A percentile compares a stretch with the other conserved stretches of the same genome.
These are phyloP conservation scores for Tuber melanosporum DNA, from an alignment of 495 filamentous ascomycete species.

Conservation along the genomic window DNA sequence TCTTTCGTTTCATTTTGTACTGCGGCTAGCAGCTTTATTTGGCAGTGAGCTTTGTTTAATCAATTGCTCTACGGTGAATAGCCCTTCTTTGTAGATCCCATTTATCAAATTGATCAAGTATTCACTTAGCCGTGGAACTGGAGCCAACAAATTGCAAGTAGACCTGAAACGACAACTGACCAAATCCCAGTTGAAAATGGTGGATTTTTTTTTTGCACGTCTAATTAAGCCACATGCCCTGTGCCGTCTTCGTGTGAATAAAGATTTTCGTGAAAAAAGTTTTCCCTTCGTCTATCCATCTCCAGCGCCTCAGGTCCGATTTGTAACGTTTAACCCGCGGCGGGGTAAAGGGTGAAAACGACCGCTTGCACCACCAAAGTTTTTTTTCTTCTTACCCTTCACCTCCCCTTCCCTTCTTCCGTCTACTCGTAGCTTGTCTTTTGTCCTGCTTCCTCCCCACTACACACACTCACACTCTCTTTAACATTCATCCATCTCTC, in stretches of 20 bases:
- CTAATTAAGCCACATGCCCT: background rate
- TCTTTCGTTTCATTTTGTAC: background rate
- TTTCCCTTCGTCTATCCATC: background rate
- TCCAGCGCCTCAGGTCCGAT: background rate
- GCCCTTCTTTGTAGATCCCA: background rate
- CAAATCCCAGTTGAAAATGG: background rate
- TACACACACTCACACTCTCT: background rate
- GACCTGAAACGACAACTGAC: background rate
- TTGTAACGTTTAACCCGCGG: background rate
- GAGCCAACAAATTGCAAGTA: background rate
- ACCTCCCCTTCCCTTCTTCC: background rate
- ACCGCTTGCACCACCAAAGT: background rate
- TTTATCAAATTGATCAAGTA: background rate
- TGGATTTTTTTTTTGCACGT: background rate
- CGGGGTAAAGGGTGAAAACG: background rate
- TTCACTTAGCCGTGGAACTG: background rate
- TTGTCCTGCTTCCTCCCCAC: slow-evolving; percentile 4
- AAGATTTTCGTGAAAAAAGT: background rate
- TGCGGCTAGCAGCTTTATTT: background rate
- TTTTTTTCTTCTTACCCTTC: background rate
- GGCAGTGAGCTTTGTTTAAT: background rate
- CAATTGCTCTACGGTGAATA: background rate
- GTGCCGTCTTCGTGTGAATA: background rate
- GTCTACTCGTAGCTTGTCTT: background rate
- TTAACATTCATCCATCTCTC: background rate